Evolutionary conservation across 352 stramenopile species (phyloP).

Genomic region (Pythium vanterpoolii): DNA sequence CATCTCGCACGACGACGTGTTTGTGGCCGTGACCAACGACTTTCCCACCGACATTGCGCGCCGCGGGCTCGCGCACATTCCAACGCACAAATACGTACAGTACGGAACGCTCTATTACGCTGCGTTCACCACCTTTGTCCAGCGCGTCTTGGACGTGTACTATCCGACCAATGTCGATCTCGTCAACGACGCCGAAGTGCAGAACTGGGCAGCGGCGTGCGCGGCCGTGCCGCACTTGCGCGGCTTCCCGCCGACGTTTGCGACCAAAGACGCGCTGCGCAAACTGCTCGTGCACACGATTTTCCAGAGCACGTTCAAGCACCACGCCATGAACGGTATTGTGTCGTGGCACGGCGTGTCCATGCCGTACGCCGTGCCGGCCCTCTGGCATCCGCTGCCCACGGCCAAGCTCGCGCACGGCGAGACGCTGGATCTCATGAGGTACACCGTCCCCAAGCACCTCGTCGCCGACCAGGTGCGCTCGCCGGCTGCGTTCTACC

Average conservation of each 20-base stretch:
- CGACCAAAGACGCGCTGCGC: constrained; percentile 15
- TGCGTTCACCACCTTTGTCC: constrained; percentile 36
- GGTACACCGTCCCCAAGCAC: constrained; percentile 8
- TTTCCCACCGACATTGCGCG: constrained; percentile 7
- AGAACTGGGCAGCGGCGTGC: constrained; percentile 34
- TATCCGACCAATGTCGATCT: constrained; percentile 28
- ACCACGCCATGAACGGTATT: constrained; percentile 48
- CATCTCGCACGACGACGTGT: constrained; percentile 18
- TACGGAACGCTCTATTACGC: constrained; percentile 4
- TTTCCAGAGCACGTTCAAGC: constrained; percentile 35
- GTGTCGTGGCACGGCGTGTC: constrained; percentile 32
- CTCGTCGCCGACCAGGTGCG: constrained; percentile 13
- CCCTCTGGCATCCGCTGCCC: constrained; percentile 23
- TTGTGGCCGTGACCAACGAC: constrained; percentile 8
- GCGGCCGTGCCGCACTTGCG: constrained; percentile 28
- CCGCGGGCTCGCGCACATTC: constrained; percentile 19
- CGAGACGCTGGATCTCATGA: constrained; percentile 2
- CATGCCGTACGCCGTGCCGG: constrained; percentile 9
- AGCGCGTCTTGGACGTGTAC: constrained; percentile 33
- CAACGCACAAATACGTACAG: constrained; percentile 15
- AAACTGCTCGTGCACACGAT: constrained; percentile 36
- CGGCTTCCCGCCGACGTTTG: constrained; percentile 30
- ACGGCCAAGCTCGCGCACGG: constrained; percentile 2
- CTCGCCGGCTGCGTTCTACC: constrained; percentile 15
- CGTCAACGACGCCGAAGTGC: constrained; percentile 33